Base-by-base conservation (phyloP, 2,329 filamentous ascomycete species). In the Ceratocystis albifundus region DNA sequence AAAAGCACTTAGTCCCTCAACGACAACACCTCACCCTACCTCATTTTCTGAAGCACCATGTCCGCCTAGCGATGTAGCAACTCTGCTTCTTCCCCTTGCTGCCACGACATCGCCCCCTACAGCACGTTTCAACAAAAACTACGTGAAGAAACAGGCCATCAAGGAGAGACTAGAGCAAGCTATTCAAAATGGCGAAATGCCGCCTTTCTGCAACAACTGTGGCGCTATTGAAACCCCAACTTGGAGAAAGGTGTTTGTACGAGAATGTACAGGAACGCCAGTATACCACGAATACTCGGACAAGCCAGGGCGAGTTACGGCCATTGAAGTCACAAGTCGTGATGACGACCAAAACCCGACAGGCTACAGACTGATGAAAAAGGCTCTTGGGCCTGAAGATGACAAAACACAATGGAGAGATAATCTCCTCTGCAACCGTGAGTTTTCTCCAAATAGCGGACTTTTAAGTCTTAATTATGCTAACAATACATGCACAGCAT, bases 161-260 rank as follows among this genome's bases (percentile, higher is more conserved):
- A 81, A 80, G 71, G 80, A 85, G 69, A 80, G 80, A 53, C 73
- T 87, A 1, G 81, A 86, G 69, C 77, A 78, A 48, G 85, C 84
- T 0, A 86, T 97, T 65, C 81, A 81, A n/a, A 84, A 85, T 65
- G 94, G 94, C 4, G 84, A 91, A 70, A 88, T 92, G 80, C 94
- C 94, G 0, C 87, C 88, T 0, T 97, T 87, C 72, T 99, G 94
- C 74, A 84, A 84, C 69, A 96, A 97, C 71, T 99, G 94, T 71
- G 94, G 94, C 4, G 89, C 91, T 5, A 96, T 99, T 67, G 89
- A 97, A 71, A 99, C 94, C 0, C 90, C 93, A 0, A 96, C 93
- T 0, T 99, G 94, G 94, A 86, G 94, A 68, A 94, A 93, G 72
- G 90, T 94, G 12, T 96, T 88, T 81, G 85, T 86, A n/a, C 90